A percentile compares a stretch with the other conserved stretches of the same genome.
Evolutionary conservation across 2,329 filamentous ascomycete genomes (phyloP).

Genomic region (Exophiala sp.): DNA sequence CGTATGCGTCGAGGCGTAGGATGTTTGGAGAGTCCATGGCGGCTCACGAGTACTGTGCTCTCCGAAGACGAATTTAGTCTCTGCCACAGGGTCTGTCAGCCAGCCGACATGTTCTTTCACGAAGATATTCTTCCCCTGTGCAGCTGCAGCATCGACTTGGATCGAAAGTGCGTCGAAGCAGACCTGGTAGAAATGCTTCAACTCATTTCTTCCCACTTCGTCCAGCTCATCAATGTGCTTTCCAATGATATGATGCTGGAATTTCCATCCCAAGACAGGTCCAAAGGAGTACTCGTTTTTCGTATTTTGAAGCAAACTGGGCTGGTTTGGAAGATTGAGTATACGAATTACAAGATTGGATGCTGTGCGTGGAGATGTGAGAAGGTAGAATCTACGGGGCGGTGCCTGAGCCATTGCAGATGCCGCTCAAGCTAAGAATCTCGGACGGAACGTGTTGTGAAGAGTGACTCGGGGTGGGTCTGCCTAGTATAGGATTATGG

Average conservation of each 20-base stretch:
- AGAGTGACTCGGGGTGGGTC: no score
- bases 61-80: not conserved
- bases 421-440: no score
- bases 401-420: no score
- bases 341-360: constrained; percentile 35
- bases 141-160: constrained; percentile 24
- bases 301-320: constrained; percentile 3
- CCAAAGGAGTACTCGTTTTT: constrained; percentile 33
- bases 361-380: constrained; percentile 33
- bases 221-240: constrained; percentile 32
- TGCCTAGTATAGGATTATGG: no score
- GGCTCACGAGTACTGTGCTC: not conserved
- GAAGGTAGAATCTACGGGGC: constrained; percentile 14
- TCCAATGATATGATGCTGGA: constrained; percentile 11
- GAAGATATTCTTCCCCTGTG: constrained; percentile 32
- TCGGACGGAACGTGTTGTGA: no score
- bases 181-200: constrained; percentile 29
- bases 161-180: constrained; percentile 32
- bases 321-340: constrained; percentile 32
- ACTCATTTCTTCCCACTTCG: constrained; percentile 27
- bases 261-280: constrained; percentile 11
- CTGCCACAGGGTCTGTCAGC: constrained; percentile 21
- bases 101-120: constrained; percentile 37
- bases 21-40: constrained; percentile 23
- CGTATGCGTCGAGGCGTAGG: constrained; percentile 25